Percentiles rank a stretch among this genome's conserved stretches.
Evolutionary conservation across 495 filamentous ascomycete genomes (phyloP).

Genomic region (Sporormia fimetaria): DNA sequence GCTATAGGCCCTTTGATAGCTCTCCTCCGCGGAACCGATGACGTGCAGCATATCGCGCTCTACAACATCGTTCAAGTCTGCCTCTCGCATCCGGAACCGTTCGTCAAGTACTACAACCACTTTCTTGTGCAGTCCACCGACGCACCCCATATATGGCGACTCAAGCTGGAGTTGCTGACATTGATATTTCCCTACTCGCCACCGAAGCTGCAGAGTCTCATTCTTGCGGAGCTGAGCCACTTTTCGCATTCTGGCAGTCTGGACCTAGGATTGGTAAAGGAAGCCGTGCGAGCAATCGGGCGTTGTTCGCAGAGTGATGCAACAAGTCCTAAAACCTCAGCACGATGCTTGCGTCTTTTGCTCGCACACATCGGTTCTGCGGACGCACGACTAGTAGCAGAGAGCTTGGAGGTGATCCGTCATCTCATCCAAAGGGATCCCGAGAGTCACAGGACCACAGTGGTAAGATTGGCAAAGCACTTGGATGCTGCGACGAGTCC

Average conservation of each 20-base stretch:
- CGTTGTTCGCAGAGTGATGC: conserved; percentile 72
- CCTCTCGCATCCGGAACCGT: conserved; percentile 56
- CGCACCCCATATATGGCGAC: conserved; percentile 68
- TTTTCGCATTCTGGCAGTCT: conserved; percentile 57
- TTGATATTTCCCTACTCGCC: conserved; percentile 78
- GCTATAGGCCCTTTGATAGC: conserved; percentile 77
- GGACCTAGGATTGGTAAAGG: conserved; percentile 69
- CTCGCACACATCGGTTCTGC: conserved; percentile 72
- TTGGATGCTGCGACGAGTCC: conserved; percentile 75
- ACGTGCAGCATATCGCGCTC: conserved; percentile 78
- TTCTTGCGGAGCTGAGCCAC: conserved; percentile 85
- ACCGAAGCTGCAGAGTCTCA: conserved; percentile 63
- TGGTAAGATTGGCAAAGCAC: conserved; percentile 83
- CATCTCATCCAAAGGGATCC: conserved; percentile 93
- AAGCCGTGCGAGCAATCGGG: conserved; percentile 84
- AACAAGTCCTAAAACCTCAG: conserved; percentile 27
- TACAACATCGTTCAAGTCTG: conserved; percentile 90
- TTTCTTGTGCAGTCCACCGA: conserved; percentile 78
- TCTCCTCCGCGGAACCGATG: conserved; percentile 68
- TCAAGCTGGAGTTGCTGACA: conserved; percentile 84
- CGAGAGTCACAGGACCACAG: conserved; percentile 60
- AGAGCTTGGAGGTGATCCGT: conserved; percentile 82
- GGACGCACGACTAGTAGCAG: conserved; percentile 77
- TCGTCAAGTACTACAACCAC: conserved; percentile 73
- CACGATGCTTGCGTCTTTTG: conserved; percentile 67